A percentile compares a stretch with the other conserved stretches of the same genome.
Evolutionary conservation across 352 stramenopile genomes (phyloP).

Genomic region (Pythium angustatum): DNA sequence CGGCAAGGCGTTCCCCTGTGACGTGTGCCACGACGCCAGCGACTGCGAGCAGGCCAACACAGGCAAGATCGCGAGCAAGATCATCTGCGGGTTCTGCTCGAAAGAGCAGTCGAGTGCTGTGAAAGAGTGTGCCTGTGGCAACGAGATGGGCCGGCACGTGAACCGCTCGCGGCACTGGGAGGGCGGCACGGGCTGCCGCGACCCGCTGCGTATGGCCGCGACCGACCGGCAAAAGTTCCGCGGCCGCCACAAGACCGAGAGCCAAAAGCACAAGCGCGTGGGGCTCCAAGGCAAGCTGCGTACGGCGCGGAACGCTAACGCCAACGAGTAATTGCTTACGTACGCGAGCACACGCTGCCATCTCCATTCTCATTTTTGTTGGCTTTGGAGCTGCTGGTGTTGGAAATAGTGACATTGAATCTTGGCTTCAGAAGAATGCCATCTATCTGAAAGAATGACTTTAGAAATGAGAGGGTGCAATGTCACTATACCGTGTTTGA

Average conservation of each 20-base stretch:
- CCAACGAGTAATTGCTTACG: constrained; percentile 4
- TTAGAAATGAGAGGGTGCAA: neutral
- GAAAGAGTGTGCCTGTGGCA: constrained; percentile 80
- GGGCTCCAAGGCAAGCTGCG: constrained; percentile 32
- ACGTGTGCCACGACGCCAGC: constrained; percentile 79
- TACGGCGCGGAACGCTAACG: neutral
- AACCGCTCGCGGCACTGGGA: constrained; percentile 69
- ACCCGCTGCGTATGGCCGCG: constrained; percentile 57
- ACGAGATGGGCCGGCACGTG: constrained; percentile 58
- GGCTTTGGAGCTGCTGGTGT: no score
- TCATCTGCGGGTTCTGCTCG: constrained; percentile 83
- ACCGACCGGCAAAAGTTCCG: constrained; percentile 79
- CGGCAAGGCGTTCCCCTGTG: constrained; percentile 76
- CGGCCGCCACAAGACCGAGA: constrained; percentile 77
- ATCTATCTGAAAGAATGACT: constrained; percentile 7
- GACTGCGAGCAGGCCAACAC: constrained; percentile 68
- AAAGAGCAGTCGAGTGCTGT: constrained; percentile 75
- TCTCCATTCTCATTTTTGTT: no score
- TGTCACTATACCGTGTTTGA: constrained; percentile 20
- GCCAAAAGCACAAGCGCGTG: constrained; percentile 78
- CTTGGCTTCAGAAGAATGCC: constrained; percentile 3
- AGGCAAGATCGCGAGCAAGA: constrained; percentile 78
- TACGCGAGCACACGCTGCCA: no score
- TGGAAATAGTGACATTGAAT: constrained; percentile 20
- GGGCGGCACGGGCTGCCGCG: constrained; percentile 70